A percentile compares a stretch with the other conserved stretches of the same genome.
Conservation (phyloP, 192 early-diverging fungal species). For the Mortierella hygrophila region DNA sequence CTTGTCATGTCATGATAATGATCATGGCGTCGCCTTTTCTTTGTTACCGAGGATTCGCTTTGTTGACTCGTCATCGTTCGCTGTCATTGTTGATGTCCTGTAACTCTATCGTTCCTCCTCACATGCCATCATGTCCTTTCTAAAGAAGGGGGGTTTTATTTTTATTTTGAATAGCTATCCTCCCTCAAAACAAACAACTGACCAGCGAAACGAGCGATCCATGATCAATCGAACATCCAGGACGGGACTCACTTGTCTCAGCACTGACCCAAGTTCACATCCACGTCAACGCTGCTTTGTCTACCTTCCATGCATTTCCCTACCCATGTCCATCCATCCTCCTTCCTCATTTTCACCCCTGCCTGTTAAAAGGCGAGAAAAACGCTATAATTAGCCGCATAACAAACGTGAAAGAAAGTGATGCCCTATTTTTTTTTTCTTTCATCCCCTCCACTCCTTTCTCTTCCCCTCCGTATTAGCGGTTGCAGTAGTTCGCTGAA, state of each 20-base stretch:
- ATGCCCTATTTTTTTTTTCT: no score
- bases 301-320: background rate
- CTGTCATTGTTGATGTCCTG: background rate
- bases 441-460: background rate
- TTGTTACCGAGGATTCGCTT: background rate
- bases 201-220: background rate
- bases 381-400: constrained; percentile 1
- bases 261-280: background rate
- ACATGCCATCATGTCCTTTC: background rate
- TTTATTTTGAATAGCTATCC: background rate
- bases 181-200: background rate
- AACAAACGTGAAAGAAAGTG: background rate
- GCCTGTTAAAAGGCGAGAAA: background rate
- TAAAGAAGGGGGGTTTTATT: no score
- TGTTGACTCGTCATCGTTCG: background rate
- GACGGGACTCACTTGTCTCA: background rate
- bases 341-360: background rate
- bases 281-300: no score
- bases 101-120: background rate
- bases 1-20: background rate
- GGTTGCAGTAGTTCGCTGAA: background rate
- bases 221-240: background rate
- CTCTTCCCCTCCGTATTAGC: background rate
- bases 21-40: background rate
- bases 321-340: background rate